A percentile compares a stretch with the other conserved stretches of the same genome.
These are phyloP conservation scores for Fusarium solani-melongenae DNA, from an alignment of 2,329 filamentous ascomycete species.

Conservation along the genomic window DNA sequence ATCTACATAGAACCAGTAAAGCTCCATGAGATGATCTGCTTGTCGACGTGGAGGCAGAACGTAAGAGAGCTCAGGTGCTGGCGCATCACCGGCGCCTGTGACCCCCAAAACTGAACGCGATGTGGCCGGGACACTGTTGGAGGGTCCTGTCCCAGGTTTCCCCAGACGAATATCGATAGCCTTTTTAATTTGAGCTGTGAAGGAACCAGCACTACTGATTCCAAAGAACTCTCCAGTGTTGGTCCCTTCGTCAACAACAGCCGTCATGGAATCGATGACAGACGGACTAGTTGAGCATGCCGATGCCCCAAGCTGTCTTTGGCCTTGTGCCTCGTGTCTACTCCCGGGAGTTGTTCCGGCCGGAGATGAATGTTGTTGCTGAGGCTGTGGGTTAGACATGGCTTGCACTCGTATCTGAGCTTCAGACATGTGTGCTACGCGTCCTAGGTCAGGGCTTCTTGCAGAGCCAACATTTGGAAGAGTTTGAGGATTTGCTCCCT, in stretches of 20 bases:
- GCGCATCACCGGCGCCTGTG: background rate
- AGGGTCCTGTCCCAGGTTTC: conserved; percentile 6
- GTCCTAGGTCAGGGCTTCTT: background rate
- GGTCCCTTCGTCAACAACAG: conserved; percentile 54
- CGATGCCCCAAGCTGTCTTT: conserved; percentile 22
- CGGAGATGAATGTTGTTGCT: conserved; percentile 20
- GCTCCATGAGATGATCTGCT: conserved; percentile 56
- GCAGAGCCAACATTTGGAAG: background rate
- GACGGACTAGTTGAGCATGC: conserved; percentile 42
- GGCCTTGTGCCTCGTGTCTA: conserved; percentile 9
- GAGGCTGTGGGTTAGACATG: background rate
- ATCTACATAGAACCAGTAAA: conserved; percentile 60
- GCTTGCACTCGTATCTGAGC: background rate
- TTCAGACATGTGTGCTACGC: background rate
- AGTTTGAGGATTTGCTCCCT: background rate
- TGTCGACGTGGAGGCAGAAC: conserved; percentile 57
- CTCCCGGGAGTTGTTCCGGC: conserved; percentile 15
- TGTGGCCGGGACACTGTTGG: background rate
- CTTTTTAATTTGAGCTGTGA: conserved; percentile 58
- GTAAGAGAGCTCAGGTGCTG: conserved; percentile 47
- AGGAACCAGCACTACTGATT: conserved; percentile 58
- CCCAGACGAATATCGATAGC: conserved; percentile 51
- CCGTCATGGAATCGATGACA: conserved; percentile 58
- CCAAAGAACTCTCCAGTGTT: conserved; percentile 58
- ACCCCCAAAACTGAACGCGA: background rate